Conservation (phyloP, 2,329 filamentous ascomycete genomes). For the Hypoxylon sp. region DNA sequence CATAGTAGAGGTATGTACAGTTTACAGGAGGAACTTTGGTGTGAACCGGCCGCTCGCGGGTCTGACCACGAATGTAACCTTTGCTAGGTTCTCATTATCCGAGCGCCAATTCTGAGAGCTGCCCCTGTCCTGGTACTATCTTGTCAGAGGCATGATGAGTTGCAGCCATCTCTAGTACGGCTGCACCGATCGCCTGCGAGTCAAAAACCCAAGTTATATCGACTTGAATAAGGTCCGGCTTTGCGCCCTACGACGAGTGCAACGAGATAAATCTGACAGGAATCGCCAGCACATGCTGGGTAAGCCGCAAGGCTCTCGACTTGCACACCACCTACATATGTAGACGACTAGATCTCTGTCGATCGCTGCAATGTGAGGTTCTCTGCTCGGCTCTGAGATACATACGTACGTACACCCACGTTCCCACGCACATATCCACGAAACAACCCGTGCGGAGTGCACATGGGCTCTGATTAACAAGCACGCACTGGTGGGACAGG, state of each 20-base stretch:
- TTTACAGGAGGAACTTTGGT: slow-evolving; percentile 13
- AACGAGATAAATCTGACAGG: slow-evolving; percentile 9
- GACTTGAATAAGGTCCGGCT: slow-evolving; percentile 24
- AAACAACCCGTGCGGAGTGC: slow-evolving; percentile 29
- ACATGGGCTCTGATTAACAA: slow-evolving; percentile 18
- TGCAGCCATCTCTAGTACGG: slow-evolving; percentile 14
- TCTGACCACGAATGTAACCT: slow-evolving; percentile 33
- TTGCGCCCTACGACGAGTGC: slow-evolving; percentile 19
- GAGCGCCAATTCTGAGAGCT: slow-evolving; percentile 29
- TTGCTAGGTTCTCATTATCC: slow-evolving; percentile 35
- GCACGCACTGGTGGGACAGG: slow-evolving; percentile 11
- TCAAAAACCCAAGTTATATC: slow-evolving; percentile 20
- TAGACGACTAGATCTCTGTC: too few species aligned
- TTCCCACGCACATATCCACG: slow-evolving; percentile 23
- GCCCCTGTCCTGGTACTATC: slow-evolving; percentile 27
- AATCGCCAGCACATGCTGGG: slow-evolving; percentile 1
- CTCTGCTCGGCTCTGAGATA: slow-evolving; percentile 23
- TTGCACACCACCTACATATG: neutral
- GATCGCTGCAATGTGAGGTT: slow-evolving; percentile 23
- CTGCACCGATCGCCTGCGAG: slow-evolving; percentile 40
- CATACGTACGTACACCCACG: too few species aligned
- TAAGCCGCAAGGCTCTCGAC: slow-evolving; percentile 7
- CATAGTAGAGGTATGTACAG: neutral
- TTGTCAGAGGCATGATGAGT: slow-evolving; percentile 28
- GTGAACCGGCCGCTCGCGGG: slow-evolving; percentile 24